A percentile compares a stretch with the other conserved stretches of the same genome.
These are phyloP conservation scores for Fusarium sp. DNA, from an alignment of 2,329 filamentous ascomycete species.

Conservation along the genomic window DNA sequence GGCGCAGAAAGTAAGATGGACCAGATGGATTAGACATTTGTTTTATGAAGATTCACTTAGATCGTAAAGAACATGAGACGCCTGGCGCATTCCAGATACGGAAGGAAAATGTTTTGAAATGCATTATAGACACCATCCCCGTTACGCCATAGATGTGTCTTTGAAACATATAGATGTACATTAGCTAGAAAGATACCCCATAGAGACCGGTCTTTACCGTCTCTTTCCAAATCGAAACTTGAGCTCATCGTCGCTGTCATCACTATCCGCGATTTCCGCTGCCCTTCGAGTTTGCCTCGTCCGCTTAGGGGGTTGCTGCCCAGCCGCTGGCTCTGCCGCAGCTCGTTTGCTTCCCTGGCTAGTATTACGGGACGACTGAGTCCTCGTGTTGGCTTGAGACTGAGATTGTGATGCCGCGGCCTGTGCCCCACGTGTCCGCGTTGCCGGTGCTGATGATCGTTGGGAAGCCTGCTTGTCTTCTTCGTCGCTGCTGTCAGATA, in stretches of 20 bases:
- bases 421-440: conserved; percentile 46
- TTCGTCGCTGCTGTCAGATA: conserved; percentile 58
- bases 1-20: conserved; percentile 65
- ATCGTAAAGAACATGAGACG: conserved; percentile 1
- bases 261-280: conserved; percentile 57
- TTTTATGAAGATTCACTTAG: background rate
- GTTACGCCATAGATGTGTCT: conserved; percentile 33
- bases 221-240: conserved; percentile 70
- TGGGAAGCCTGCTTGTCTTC: conserved; percentile 41
- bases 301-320: conserved; percentile 53
- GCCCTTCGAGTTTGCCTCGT: conserved; percentile 55
- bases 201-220: conserved; percentile 53
- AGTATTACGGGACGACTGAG: conserved; percentile 48
- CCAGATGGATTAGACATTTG: conserved; percentile 69
- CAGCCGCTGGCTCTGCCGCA: conserved; percentile 51
- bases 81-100: background rate
- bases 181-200: conserved; percentile 54
- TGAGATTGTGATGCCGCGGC: conserved; percentile 49
- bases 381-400: conserved; percentile 51
- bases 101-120: conserved; percentile 5
- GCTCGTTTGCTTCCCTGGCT: conserved; percentile 55
- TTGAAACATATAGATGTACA: conserved; percentile 45
- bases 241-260: conserved; percentile 70
- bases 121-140: conserved; percentile 18
- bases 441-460: conserved; percentile 19